Evolutionary conservation across 2,329 filamentous ascomycete genomes (phyloP).

Genomic region (Paecilomyces dactylethromorphus): DNA sequence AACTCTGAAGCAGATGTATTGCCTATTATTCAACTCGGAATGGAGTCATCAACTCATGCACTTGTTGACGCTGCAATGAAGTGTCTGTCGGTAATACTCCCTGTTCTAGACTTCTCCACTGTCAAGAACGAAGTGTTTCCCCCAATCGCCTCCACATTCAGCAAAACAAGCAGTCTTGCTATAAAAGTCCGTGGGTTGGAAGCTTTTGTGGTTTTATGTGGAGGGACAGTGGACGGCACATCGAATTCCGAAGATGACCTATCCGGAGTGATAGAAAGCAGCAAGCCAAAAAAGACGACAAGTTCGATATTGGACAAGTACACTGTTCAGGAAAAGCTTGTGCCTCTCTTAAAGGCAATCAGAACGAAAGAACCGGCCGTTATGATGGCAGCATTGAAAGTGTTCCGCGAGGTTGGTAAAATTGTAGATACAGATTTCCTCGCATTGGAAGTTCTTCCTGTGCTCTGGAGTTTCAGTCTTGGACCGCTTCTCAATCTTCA

Average conservation of each 20-base stretch:
- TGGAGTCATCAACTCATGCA: conserved; percentile 84
- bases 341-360: conserved; percentile 83
- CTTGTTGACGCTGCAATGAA: conserved; percentile 80
- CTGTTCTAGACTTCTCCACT: conserved; percentile 88
- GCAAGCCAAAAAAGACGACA: conserved; percentile 54
- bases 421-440: conserved; percentile 84
- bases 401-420: conserved; percentile 75
- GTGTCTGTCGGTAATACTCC: conserved; percentile 71
- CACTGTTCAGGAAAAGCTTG: conserved; percentile 95
- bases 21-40: conserved; percentile 73
- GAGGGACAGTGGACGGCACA: conserved; percentile 54
- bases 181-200: conserved; percentile 93
- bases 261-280: conserved; percentile 54
- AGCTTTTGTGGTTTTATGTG: conserved; percentile 83
- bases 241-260: conserved; percentile 59
- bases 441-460: conserved; percentile 81
- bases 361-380: conserved; percentile 98
- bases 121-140: conserved; percentile 97
- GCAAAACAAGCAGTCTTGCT: conserved; percentile 82
- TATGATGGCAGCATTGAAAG: conserved; percentile 85
- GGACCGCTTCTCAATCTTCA: conserved; percentile 81
- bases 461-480: conserved; percentile 86
- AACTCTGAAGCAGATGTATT: conserved; percentile 61
- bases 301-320: conserved; percentile 90
- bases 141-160: conserved; percentile 82